Evolutionary conservation across 768 basidiomycete species (phyloP), one percentile per base, ranked within the genome.

Genomic region (Cyathus striatus): DNA sequence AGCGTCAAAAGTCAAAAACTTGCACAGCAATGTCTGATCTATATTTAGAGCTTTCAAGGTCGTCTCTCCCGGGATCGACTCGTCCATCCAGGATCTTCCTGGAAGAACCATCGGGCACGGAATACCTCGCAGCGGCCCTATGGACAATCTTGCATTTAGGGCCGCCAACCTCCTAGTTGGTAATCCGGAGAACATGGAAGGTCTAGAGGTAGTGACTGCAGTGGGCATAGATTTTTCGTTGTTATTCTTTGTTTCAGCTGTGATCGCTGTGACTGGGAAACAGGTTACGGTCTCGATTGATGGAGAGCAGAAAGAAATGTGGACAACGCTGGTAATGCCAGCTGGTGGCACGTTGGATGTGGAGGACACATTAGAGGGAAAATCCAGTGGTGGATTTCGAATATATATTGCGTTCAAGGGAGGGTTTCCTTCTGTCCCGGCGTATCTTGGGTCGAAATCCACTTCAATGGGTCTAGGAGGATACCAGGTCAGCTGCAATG

Each of bases 391-490:
- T 6, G 83, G 83, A 0, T 71, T 78, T 44, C 66, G 83, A 37
- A 59, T 59, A 2, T 85, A 86, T 48, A 46, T 86, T 23, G 70
- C 73, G 10, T 54, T 85, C 18, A 63, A 66, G 25, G 83, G 81
- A 2, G 83, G 83, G 0, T 75, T 86, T 46, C 82, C 81, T 0
- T 64, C 64, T 13, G 61, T 81, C 2, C 75, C 79, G 24, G 4
- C 44, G 4, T 85, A 81, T 52, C 63, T 85, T 1, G 80, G 75
- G 3, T 81, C 79, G 0, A 85, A 84, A 59, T 77, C 79, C 4
- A 81, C 83, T 17, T 80, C 76, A 1, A 69, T 81, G 68, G 74
- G 78, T 12, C 49, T 80, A 9, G 80, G 80, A 33, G 78, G 80
- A 2, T 80, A 77, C 53, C 80, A 79, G 58, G 78, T 70, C 34